Percentiles rank a stretch among this genome's conserved stretches.
These are phyloP conservation scores for Lasiodiplodia citricola DNA, from an alignment of 2,329 filamentous ascomycete genomes.

Conservation along the genomic window DNA sequence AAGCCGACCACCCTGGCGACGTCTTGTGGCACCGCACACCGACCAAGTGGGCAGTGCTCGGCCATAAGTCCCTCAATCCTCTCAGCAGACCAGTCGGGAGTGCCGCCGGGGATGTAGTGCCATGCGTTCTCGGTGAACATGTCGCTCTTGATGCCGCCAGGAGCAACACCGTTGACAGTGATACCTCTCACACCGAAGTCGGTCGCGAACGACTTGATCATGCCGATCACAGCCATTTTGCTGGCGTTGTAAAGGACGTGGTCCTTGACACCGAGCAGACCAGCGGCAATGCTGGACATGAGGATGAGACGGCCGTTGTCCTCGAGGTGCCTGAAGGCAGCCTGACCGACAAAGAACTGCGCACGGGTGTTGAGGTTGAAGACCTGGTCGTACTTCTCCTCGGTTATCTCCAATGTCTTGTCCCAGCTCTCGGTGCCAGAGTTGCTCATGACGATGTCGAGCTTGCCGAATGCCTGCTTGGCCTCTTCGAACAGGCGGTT, in stretches of 20 bases:
- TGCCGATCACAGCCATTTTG: slow-evolving; percentile 75
- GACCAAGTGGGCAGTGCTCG: slow-evolving; percentile 54
- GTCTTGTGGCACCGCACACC: slow-evolving; percentile 56
- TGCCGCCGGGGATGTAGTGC: slow-evolving; percentile 56
- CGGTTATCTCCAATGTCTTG: slow-evolving; percentile 69
- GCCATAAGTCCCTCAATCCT: slow-evolving; percentile 59
- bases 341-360: slow-evolving; percentile 80
- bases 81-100: slow-evolving; percentile 55
- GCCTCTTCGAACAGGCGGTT: slow-evolving; percentile 59
- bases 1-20: slow-evolving; percentile 50
- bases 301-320: slow-evolving; percentile 75
- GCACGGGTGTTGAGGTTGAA: slow-evolving; percentile 72
- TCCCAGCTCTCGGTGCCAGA: slow-evolving; percentile 69
- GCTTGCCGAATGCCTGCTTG: slow-evolving; percentile 49
- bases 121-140: slow-evolving; percentile 74
- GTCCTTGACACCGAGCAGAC: slow-evolving; percentile 70
- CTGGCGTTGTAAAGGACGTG: slow-evolving; percentile 74
- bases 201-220: slow-evolving; percentile 73
- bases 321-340: slow-evolving; percentile 73
- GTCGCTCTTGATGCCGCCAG: slow-evolving; percentile 75
- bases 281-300: slow-evolving; percentile 73
- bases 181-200: slow-evolving; percentile 72
- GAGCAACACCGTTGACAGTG: slow-evolving; percentile 75
- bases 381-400: slow-evolving; percentile 74
- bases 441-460: slow-evolving; percentile 60